A percentile compares a stretch with the other conserved stretches of the same genome.
Conservation (phyloP, 148 eudicot species). For the Simmondsia chinensis region DNA sequence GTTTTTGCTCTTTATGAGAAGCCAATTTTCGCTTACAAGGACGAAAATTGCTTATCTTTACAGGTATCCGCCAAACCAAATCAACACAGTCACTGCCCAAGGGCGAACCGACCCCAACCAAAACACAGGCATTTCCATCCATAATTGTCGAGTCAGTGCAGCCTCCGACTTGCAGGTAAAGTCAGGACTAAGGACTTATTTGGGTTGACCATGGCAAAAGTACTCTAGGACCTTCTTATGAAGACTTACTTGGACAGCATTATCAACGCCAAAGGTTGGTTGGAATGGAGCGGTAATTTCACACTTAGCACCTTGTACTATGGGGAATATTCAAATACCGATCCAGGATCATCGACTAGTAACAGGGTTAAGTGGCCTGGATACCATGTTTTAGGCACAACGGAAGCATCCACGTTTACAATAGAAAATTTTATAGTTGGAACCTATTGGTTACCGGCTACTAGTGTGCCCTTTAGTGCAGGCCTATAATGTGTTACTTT, state of each 20-base stretch:
- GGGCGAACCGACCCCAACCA: constrained; percentile 72
- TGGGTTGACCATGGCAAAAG: constrained; percentile 69
- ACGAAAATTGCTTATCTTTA: too few relatives aligned
- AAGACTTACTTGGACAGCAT: constrained; percentile 41
- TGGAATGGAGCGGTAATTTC: constrained; percentile 62
- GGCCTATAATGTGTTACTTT: too few relatives aligned
- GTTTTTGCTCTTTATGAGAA: too few relatives aligned
- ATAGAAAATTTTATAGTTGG: constrained; percentile 50
- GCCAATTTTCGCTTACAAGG: too few relatives aligned
- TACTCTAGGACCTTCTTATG: constrained; percentile 62
- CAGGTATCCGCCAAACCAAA: constrained; percentile 33
- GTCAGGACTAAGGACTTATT: constrained; percentile 34
- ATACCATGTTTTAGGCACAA: constrained; percentile 43
- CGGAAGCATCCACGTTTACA: constrained; percentile 35
- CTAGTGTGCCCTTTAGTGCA: constrained; percentile 51
- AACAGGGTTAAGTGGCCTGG: constrained; percentile 70
- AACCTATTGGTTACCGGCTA: constrained; percentile 49
- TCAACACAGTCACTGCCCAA: constrained; percentile 70
- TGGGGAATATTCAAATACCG: constrained; percentile 68
- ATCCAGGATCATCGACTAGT: constrained; percentile 51
- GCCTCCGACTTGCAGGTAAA: constrained; percentile 28
- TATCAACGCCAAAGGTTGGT: constrained; percentile 60
- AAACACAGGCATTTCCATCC: constrained; percentile 68
- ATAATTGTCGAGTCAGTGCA: constrained; percentile 35
- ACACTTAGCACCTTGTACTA: constrained; percentile 66